These are phyloP conservation scores for Candida nemodendra DNA, from an alignment of 805 yeast species.

Conservation along the genomic window DNA sequence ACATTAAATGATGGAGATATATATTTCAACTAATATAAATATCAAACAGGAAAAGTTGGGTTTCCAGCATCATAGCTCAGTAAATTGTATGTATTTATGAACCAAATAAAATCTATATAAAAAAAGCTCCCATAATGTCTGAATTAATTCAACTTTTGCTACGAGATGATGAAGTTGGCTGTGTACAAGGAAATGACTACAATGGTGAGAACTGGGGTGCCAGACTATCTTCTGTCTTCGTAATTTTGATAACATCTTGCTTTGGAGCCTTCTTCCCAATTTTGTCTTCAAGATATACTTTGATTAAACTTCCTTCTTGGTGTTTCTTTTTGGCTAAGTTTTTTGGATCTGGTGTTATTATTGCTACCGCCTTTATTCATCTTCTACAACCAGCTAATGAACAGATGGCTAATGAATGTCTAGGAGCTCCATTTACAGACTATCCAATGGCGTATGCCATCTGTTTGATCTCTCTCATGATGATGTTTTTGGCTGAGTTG, in stretches of 20 bases:
- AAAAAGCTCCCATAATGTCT: too few species aligned
- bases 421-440: constrained; percentile 54
- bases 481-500: constrained; percentile 51
- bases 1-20: too few species aligned
- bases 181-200: constrained; percentile 20
- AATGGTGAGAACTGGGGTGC: constrained; percentile 36
- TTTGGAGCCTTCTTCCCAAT: constrained; percentile 65
- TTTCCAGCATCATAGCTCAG: too few species aligned
- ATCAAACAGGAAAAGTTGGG: too few species aligned
- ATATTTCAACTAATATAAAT: too few species aligned
- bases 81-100: too few species aligned
- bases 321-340: constrained; percentile 67
- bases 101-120: too few species aligned
- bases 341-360: constrained; percentile 83
- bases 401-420: constrained; percentile 52
- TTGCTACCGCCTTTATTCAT: constrained; percentile 80
- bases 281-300: constrained; percentile 56
- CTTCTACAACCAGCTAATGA: constrained; percentile 68
- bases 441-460: constrained; percentile 59
- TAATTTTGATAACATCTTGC: constrained; percentile 54
- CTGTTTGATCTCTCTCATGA: constrained; percentile 47
- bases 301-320: constrained; percentile 57
- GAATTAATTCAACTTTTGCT: background rate
- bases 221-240: constrained; percentile 63
- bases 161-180: constrained; percentile 15